These are phyloP conservation scores for Backusella tarrabulga DNA, from an alignment of 192 early-diverging fungal genomes.

Conservation along the genomic window DNA sequence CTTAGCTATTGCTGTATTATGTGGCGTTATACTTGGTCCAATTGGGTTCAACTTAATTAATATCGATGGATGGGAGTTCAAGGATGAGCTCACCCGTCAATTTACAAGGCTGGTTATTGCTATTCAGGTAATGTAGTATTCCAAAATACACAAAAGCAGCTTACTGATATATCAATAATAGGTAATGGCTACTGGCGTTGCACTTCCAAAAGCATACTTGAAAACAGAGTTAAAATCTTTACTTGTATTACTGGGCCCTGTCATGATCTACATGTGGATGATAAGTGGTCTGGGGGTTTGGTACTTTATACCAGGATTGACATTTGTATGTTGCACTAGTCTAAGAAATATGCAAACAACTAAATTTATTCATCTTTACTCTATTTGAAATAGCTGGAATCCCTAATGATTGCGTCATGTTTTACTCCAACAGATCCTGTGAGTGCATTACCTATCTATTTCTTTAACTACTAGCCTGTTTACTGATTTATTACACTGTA, in stretches of 20 bases:
- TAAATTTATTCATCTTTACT: background rate
- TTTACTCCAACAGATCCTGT: constrained; percentile 93
- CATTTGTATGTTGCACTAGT: constrained; percentile 38
- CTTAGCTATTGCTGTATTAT: constrained; percentile 69
- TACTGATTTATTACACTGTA: background rate
- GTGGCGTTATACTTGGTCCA: constrained; percentile 80
- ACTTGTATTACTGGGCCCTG: constrained; percentile 67
- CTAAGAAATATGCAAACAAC: constrained; percentile 14
- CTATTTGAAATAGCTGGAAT: constrained; percentile 44
- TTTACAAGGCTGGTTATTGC: constrained; percentile 75
- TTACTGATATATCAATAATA: background rate
- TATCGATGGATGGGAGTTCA: constrained; percentile 38
- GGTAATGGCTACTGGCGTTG: constrained; percentile 81
- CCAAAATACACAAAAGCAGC: background rate
- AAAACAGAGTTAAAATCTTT: constrained; percentile 60
- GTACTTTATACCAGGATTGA: constrained; percentile 45
- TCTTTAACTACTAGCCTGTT: background rate
- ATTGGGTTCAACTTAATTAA: constrained; percentile 65
- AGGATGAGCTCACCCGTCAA: constrained; percentile 55
- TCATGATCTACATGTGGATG: constrained; percentile 85
- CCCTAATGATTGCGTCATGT: constrained; percentile 78
- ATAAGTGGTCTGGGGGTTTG: constrained; percentile 61
- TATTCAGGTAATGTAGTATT: constrained; percentile 48
- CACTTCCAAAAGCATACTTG: constrained; percentile 57
- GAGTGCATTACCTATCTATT: background rate